A percentile compares a stretch with the other conserved stretches of the same genome.
phyloP scores from a whole-genome alignment of 2,329 filamentous ascomycete genomes.

The Calonectria montana region DNA sequence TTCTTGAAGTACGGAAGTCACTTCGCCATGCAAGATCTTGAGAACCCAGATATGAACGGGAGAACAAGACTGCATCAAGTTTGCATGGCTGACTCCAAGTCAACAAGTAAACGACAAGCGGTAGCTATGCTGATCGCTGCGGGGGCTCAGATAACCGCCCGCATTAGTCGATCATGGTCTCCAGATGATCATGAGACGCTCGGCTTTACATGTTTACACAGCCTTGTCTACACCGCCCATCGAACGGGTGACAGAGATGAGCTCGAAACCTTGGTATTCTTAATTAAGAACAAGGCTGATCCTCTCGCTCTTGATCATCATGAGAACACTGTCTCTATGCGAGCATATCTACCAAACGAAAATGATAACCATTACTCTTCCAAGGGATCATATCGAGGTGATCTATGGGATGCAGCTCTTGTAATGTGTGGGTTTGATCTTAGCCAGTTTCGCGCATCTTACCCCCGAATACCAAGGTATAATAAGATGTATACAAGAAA shows the following conservation, averaged over 20 bases:
- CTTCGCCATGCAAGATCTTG: background rate
- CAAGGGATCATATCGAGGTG: conserved; percentile 17
- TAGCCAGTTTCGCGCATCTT: background rate
- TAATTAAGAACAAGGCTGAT: background rate
- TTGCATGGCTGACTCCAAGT: background rate
- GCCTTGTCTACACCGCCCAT: background rate
- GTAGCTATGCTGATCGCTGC: background rate
- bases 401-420: conserved; percentile 29
- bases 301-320: background rate
- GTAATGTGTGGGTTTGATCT: conserved; percentile 20
- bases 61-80: background rate
- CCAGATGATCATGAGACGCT: background rate
- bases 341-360: background rate
- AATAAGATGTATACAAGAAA: conserved; percentile 11
- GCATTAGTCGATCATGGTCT: background rate
- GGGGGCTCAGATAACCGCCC: background rate
- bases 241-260: background rate
- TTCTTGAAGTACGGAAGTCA: background rate
- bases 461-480: conserved; percentile 20
- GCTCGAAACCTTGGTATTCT: background rate
- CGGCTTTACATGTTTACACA: background rate
- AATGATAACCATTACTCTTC: background rate
- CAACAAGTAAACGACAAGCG: background rate
- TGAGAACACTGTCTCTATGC: background rate
- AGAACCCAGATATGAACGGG: background rate